phyloP scores from a whole-genome alignment of 2,329 filamentous ascomycete species.

The Ceratocystis diversiconidia region DNA sequence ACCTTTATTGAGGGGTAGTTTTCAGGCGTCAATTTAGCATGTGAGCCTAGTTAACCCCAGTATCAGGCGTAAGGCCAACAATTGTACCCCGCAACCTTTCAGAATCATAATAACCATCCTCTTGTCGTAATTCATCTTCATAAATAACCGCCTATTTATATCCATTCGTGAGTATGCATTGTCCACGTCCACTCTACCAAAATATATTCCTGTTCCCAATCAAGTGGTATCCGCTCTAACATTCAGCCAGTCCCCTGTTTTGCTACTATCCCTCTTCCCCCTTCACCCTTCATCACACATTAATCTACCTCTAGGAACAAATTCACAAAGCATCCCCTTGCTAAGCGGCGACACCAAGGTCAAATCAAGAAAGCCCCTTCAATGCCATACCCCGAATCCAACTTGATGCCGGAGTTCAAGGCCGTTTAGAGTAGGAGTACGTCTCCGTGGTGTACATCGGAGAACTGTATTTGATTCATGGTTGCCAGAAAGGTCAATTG shows the following conservation, averaged over 20 bases:
- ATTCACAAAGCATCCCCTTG: background rate
- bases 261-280: background rate
- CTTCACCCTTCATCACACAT: background rate
- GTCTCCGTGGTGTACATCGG: background rate
- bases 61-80: too few species aligned
- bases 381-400: too few species aligned
- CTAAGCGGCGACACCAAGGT: background rate
- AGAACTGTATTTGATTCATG: background rate
- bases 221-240: slow-evolving; percentile 3
- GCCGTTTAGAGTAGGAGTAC: background rate
- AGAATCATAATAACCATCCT: background rate
- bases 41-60: background rate
- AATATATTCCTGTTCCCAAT: background rate
- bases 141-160: slow-evolving; percentile 1
- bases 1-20: background rate
- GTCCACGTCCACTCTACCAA: background rate
- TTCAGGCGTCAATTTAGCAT: slow-evolving; percentile 3
- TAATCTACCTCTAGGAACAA: too few species aligned
- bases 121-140: background rate
- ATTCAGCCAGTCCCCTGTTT: slow-evolving; percentile 6
- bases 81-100: background rate
- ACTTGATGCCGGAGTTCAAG: background rate
- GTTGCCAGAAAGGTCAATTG: background rate
- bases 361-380: background rate
- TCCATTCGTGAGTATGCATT: background rate